Evolutionary conservation across 768 basidiomycete species (phyloP).

Genomic region (Daedaleopsis nitida): DNA sequence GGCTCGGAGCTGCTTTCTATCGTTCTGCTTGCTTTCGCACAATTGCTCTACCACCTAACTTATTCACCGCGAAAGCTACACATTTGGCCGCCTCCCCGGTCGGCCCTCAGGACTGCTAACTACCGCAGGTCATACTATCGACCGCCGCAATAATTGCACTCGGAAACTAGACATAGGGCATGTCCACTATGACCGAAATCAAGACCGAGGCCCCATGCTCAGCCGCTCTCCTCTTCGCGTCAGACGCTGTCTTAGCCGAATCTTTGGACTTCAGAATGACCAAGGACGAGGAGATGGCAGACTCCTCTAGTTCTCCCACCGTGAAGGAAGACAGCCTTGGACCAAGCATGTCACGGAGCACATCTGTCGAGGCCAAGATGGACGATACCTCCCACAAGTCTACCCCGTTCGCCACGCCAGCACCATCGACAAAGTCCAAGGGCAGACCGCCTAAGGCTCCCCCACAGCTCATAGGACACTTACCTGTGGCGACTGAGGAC

Average conservation of each 20-base stretch:
- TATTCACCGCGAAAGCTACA: slow-evolving; percentile 3
- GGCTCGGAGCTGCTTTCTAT: slow-evolving; percentile 2
- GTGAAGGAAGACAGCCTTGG: slow-evolving; percentile 20
- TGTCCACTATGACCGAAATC: slow-evolving; percentile 20
- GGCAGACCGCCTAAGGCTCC: slow-evolving; percentile 36
- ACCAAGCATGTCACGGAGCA: slow-evolving; percentile 20
- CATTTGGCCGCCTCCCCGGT: neutral
- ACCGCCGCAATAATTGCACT: neutral
- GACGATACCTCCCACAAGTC: slow-evolving; percentile 29
- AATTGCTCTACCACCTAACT: slow-evolving; percentile 5
- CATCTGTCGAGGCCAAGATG: slow-evolving; percentile 22
- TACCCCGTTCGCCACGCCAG: slow-evolving; percentile 39
- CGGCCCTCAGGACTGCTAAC: neutral
- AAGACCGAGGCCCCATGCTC: slow-evolving; percentile 4
- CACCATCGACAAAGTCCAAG: slow-evolving; percentile 32
- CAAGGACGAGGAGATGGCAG: slow-evolving; percentile 12
- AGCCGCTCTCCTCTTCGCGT: slow-evolving; percentile 16
- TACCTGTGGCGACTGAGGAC: slow-evolving; percentile 73
- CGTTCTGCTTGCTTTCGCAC: neutral
- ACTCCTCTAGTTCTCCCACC: slow-evolving; percentile 14
- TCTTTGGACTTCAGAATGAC: neutral
- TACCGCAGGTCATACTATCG: neutral
- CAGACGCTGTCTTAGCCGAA: slow-evolving; percentile 13
- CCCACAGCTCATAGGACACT: slow-evolving; percentile 77
- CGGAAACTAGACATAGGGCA: neutral